Base-by-base conservation (phyloP, 2,329 filamentous ascomycete genomes). In the Calonectria hawksworthii region DNA sequence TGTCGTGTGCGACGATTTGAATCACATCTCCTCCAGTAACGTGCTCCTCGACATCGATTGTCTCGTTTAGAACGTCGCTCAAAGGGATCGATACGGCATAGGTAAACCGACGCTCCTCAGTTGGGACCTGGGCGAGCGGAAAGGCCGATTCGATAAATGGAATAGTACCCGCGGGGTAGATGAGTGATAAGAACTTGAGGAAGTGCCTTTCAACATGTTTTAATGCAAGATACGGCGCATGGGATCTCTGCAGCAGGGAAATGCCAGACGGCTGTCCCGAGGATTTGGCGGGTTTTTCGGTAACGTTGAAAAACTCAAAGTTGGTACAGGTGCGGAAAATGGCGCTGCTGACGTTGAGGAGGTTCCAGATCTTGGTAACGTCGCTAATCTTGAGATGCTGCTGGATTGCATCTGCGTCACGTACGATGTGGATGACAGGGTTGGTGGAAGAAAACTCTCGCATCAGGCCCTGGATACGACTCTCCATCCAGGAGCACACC, bases 241-340 rank as follows among this genome's bases (percentile, higher is more conserved):
- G 86, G 1, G 86, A 85, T 68, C 86, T 74, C 10, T 79, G 77
- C 83, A 72, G 84, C 83, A 68, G 84, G 56, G 78, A 76, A 8
- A 67, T 59, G 0, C 76, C 73, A 26, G 30, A 63, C n/a, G 52
- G 68, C 70, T 59, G 23, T 8, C 41, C 50, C 7, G 51, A 59
- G 32, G 77, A 80, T 77, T 78, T 81, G 54, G 85, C 81, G 7
- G 82, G 82, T 23, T 85, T 86, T 80, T 95, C 93, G 2, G 93
- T 93, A 21, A 94, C 86, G 78, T 95, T 95, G 86, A 92, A 95
- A 82, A 95, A 96, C 80, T 96, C 94, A 75, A 94, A 90, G 78
- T 94, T 95, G 14, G 93, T 93, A 81, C 92, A 94, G 2, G 88
- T 88, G 64, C 93, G 88, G 78, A 94, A 92, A 21, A 94, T 89